These are phyloP conservation scores for Aspergillus brunneoviolaceus DNA, from an alignment of 2,329 filamentous ascomycete species.

Conservation along the genomic window DNA sequence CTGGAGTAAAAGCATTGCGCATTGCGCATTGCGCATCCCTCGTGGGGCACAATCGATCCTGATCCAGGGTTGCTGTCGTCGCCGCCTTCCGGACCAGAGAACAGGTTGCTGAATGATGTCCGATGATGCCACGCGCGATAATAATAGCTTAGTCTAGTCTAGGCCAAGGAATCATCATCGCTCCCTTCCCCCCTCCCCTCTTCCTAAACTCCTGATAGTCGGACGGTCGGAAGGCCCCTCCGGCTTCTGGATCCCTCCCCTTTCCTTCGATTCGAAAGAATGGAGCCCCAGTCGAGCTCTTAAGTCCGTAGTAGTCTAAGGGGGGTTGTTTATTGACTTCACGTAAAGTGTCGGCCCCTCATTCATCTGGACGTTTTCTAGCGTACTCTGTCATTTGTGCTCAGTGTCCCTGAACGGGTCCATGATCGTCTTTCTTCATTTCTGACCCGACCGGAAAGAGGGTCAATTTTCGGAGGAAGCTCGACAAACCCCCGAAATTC, in stretches of 20 bases:
- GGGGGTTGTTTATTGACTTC: neutral
- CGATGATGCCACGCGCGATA: neutral
- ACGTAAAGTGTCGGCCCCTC: neutral
- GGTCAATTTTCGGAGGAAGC: neutral
- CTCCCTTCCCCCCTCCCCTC: neutral
- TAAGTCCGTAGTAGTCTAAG: neutral
- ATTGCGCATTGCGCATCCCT: conserved; percentile 20
- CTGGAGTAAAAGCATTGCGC: conserved; percentile 11
- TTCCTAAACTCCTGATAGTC: neutral
- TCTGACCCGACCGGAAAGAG: neutral
- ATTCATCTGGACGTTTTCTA: neutral
- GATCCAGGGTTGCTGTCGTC: conserved; percentile 16
- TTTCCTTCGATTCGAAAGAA: neutral
- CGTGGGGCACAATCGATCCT: conserved; percentile 21
- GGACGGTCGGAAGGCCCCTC: neutral
- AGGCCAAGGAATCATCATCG: neutral
- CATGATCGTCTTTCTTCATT: neutral
- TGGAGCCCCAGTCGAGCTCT: neutral
- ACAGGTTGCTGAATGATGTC: conserved; percentile 12
- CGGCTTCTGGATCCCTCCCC: conserved; percentile 16
- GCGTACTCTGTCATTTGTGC: neutral
- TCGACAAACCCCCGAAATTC: too few relatives aligned
- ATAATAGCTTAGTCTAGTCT: conserved; percentile 1
- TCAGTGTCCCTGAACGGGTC: neutral
- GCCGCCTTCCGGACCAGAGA: conserved; percentile 17